These are phyloP conservation scores for Thalassiosira hispida DNA, from an alignment of 352 stramenopile genomes.

Conservation along the genomic window DNA sequence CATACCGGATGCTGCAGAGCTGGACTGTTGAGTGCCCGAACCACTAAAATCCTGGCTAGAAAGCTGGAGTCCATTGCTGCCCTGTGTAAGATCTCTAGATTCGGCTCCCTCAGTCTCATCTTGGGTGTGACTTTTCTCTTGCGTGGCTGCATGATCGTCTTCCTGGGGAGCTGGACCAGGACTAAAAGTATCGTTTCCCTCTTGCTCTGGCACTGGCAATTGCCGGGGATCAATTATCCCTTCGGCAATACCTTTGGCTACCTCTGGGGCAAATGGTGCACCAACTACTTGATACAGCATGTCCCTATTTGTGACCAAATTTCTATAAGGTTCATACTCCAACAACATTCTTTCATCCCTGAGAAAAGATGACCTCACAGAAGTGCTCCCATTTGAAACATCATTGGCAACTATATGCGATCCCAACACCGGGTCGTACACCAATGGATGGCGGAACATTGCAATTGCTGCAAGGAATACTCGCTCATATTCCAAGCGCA, in stretches of 20 bases:
- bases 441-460: slow-evolving; percentile 80
- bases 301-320: slow-evolving; percentile 48
- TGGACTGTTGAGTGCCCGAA: slow-evolving; percentile 41
- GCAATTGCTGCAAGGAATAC: slow-evolving; percentile 71
- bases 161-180: background rate
- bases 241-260: slow-evolving; percentile 52
- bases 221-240: slow-evolving; percentile 49
- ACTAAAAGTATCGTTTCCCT: background rate
- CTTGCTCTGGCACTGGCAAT: background rate
- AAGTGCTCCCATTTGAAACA: slow-evolving; percentile 1
- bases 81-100: slow-evolving; percentile 12
- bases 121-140: background rate
- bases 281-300: slow-evolving; percentile 55
- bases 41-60: slow-evolving; percentile 25
- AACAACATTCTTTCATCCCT: slow-evolving; percentile 58
- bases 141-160: background rate
- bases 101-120: slow-evolving; percentile 1
- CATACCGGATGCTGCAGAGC: slow-evolving; percentile 22
- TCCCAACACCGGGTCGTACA: slow-evolving; percentile 71
- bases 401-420: slow-evolving; percentile 48
- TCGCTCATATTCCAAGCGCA: slow-evolving; percentile 56
- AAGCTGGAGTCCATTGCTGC: slow-evolving; percentile 16
- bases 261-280: slow-evolving; percentile 18
- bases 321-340: slow-evolving; percentile 64
- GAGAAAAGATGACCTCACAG: slow-evolving; percentile 13